A percentile compares a stretch with the other conserved stretches of the same genome.
phyloP scores from a whole-genome alignment of 2,329 filamentous ascomycete genomes.

The Pestalotiopsis sp. region DNA sequence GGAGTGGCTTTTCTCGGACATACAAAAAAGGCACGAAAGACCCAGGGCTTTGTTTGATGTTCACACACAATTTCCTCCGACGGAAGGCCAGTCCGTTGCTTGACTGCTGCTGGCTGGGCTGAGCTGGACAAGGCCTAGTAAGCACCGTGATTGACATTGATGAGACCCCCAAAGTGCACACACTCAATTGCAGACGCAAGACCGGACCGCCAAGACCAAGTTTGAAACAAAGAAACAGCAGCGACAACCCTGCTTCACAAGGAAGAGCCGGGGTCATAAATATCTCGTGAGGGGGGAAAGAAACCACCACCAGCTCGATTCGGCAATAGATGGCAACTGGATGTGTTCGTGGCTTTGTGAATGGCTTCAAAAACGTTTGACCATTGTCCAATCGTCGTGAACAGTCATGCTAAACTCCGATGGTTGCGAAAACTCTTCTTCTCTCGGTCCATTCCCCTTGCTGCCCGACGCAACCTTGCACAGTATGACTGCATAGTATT shows the following conservation, averaged over 20 bases:
- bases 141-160: slow-evolving; percentile 8
- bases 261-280: neutral
- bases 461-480: no score
- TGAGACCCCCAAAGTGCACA: neutral
- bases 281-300: neutral
- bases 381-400: neutral
- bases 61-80: slow-evolving; percentile 2
- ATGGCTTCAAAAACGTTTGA: neutral
- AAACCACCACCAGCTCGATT: neutral
- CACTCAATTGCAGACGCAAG: slow-evolving; percentile 6
- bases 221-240: slow-evolving; percentile 23
- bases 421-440: no score
- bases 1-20: neutral
- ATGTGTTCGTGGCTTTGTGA: neutral
- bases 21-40: neutral
- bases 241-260: slow-evolving; percentile 9
- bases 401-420: neutral
- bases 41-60: neutral
- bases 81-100: neutral
- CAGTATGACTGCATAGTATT: no score
- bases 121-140: slow-evolving; percentile 5
- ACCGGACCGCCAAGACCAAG: slow-evolving; percentile 18
- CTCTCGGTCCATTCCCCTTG: no score
- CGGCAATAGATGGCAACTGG: neutral
- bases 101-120: no score